Conservation (phyloP, 2,329 filamentous ascomycete genomes). For the Phaeosphaeriaceae sp. region DNA sequence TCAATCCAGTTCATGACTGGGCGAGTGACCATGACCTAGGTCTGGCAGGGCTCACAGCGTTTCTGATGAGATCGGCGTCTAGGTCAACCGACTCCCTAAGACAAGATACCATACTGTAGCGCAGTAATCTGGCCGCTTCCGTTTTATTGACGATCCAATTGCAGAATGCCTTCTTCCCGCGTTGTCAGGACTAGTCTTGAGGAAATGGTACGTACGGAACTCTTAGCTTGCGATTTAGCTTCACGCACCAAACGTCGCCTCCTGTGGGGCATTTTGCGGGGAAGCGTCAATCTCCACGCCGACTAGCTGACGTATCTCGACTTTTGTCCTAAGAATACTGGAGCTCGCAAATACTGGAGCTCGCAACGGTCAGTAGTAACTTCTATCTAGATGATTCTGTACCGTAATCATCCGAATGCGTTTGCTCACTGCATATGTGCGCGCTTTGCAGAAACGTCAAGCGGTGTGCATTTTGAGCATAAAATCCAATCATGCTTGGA, state of each 20-base stretch:
- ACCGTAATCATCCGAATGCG: background rate
- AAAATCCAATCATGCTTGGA: background rate
- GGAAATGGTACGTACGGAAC: background rate
- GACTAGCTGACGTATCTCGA: background rate
- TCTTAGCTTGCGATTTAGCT: too few relatives aligned
- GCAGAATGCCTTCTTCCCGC: background rate
- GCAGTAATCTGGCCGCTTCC: background rate
- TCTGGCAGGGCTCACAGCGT: background rate
- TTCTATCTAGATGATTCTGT: too few relatives aligned
- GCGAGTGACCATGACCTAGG: slow-evolving; percentile 19
- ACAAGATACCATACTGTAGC: too few relatives aligned
- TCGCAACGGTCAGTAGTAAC: too few relatives aligned
- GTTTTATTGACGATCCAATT: background rate
- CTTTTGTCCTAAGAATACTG: background rate
- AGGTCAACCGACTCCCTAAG: background rate
- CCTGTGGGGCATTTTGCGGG: slow-evolving; percentile 24
- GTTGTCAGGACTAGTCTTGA: background rate
- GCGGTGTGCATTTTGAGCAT: background rate
- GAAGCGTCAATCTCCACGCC: slow-evolving; percentile 10
- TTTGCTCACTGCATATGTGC: background rate
- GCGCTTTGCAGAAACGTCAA: too few relatives aligned
- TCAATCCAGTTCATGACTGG: slow-evolving; percentile 24
- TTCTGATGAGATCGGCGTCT: background rate
- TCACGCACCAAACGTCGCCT: background rate
- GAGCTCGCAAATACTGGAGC: background rate